Base-by-base conservation (phyloP, 176 grass and related monocot species). In the Pharus latifolius region DNA sequence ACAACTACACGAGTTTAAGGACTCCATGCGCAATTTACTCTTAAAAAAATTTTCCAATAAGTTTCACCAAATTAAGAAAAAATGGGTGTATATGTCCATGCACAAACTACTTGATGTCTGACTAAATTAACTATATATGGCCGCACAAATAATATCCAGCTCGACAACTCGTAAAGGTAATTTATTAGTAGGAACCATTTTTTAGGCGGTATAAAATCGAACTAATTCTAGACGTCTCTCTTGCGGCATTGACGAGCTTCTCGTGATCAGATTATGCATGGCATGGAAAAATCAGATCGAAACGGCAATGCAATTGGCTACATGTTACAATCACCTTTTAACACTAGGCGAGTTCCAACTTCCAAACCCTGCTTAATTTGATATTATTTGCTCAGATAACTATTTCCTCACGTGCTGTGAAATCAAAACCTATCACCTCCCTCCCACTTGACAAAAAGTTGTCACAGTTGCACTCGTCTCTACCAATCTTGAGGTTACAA, bases 381-480 rank as follows among this genome's bases (percentile, higher is more conserved):
- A 66, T 46, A 60, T 54, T 50, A 20, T 65, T 18, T 54, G n/a
- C 37, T 33, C 19, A n/a, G 64, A 15, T 46, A 17, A n/a, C n/a
- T n/a, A n/a, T n/a, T n/a, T 16, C 53, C 31, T 85, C 82, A 85
- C 82, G 76, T 69, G 69, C 29, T n/a, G n/a, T 24, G 25, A 52
- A 47, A 23, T 69, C 41, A 53, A 6, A 74, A 25, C 76, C 63
- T 18, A 37, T 38, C 75, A 60, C 11, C 16, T 3, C 54, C 7
- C 62, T 16, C 41, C 75, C 57, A 80, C 76, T 85, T 74, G 76
- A 59, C 51, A 5, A 49, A 79, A 69, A 55, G 55, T 10, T n/a
- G 7, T 73, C 48, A 28, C 6, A 14, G 14, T 12, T 35, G n/a
- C n/a, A 5, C 9, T 15, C 9, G 31, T 65, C 22, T 57, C 30